Evolutionary conservation across 176 grass and related monocot genomes (phyloP), one percentile per base, ranked within the genome.

Genomic region (Oryza rufipogon): DNA sequence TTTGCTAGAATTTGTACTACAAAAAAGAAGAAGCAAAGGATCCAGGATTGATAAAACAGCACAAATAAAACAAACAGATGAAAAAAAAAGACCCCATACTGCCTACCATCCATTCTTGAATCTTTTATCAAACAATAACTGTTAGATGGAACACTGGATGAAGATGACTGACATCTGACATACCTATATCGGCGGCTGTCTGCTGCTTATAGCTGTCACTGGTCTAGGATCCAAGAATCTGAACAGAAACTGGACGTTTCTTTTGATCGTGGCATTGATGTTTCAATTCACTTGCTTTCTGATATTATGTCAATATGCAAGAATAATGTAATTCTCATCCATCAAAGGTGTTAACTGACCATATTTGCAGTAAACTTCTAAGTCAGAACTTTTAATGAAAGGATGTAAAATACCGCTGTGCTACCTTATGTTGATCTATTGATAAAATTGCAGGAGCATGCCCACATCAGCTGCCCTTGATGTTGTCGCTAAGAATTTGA

Each of bases 381-480:
- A 52, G 25, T 8, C 4, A 75, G 26, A 46, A 15, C 69, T 22
- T 22, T 36, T 70, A 23, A 10, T 23, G 7, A 23, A 63, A 23
- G 58, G 2, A 4, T 68, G 49, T 80, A 49, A 22, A 38, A 38
- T 66, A 46, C 68, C 19, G 64, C 3, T 66, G 16, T 77, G 75
- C 14, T 54, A 72, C 52, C 51, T 56, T 69, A 46, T 64, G 11
- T 34, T 86, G 73, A 82, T 74, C 72, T 17, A 76, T 77, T 91
- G 36, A 45, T 93, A 72, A 84, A 88, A 77, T 52, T 89, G 81
- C 86, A 99, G 96, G 93, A 99, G 96, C 78, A 99, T 99, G 96
- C 96, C 96, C 76, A 99, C 96, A 73, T 99, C 96, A 84, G 96
- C 96, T 86, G 96, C 96, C 81, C 96, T 99, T 92, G 96, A 99